Percentiles rank a stretch among this genome's conserved stretches.
Evolutionary conservation across 108 stramenopile species (phyloP).

Genomic region (Nitzschia inconspicua): DNA sequence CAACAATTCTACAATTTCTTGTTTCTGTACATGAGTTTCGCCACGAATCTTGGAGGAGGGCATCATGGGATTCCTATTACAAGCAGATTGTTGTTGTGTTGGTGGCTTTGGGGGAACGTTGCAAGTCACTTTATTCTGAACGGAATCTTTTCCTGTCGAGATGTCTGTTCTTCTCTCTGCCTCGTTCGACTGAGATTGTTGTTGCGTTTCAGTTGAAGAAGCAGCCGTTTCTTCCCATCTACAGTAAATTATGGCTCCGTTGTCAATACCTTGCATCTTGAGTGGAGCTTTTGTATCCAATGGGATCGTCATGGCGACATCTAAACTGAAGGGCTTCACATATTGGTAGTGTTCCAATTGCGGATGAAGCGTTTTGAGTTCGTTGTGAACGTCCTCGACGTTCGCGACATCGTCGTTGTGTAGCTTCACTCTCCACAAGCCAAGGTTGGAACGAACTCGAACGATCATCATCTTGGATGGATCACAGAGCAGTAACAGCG

Average conservation of each 20-base stretch:
- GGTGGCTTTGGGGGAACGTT: not conserved
- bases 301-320: slow-evolving; percentile 8
- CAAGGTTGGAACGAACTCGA: slow-evolving; percentile 27
- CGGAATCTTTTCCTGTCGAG: not conserved
- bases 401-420: not conserved
- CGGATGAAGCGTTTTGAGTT: not conserved
- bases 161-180: not conserved
- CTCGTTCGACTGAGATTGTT: not conserved
- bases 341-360: too few relatives aligned
- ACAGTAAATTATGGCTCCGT: slow-evolving; percentile 32
- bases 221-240: slow-evolving; percentile 13
- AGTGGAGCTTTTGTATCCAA: slow-evolving; percentile 5
- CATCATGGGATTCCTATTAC: too few relatives aligned
- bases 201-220: not conserved
- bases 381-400: not conserved
- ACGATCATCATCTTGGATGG: slow-evolving; percentile 19
- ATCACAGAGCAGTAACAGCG: too few relatives aligned
- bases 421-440: slow-evolving; percentile 24
- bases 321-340: slow-evolving; percentile 2
- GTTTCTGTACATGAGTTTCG: not conserved
- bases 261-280: slow-evolving; percentile 8
- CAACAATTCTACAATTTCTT: not conserved
- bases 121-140: not conserved
- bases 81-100: not conserved
- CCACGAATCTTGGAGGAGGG: too few relatives aligned